Conservation (phyloP, 108 stramenopile genomes). For the Nitzschia sp. region DNA sequence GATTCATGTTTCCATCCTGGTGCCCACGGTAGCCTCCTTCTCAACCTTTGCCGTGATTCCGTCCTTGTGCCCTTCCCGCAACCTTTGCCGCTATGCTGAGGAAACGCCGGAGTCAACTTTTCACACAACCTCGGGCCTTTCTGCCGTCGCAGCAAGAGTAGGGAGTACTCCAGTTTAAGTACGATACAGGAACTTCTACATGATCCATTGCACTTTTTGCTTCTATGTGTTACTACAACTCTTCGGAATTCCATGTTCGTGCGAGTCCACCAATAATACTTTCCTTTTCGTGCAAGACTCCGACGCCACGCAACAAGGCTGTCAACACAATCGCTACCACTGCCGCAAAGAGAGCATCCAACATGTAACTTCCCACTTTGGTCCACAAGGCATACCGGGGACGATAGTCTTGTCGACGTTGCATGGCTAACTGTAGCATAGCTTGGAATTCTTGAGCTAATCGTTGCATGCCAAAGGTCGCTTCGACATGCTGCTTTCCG, state of each 20-base stretch:
- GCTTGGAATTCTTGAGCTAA: constrained; percentile 68
- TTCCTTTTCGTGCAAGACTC: constrained; percentile 13
- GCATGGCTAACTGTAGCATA: constrained; percentile 50
- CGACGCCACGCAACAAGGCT: constrained; percentile 6
- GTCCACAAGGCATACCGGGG: constrained; percentile 17
- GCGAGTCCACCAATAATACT: constrained; percentile 22
- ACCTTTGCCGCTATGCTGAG: too few species aligned
- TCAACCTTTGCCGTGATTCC: too few species aligned
- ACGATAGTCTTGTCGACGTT: not conserved
- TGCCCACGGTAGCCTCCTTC: too few species aligned
- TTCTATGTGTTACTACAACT: constrained; percentile 32
- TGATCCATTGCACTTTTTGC: too few species aligned
- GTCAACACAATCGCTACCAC: constrained; percentile 19
- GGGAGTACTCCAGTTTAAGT: too few species aligned
- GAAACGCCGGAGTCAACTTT: too few species aligned
- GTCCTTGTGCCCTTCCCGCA: too few species aligned
- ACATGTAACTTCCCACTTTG: constrained; percentile 13
- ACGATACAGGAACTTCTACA: too few species aligned
- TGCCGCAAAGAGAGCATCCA: constrained; percentile 26
- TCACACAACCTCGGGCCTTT: too few species aligned
- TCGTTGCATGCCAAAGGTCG: constrained; percentile 65
- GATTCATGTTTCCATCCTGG: too few species aligned
- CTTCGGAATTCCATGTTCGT: not conserved
- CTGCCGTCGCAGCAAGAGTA: too few species aligned
- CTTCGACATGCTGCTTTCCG: constrained; percentile 63